phyloP scores from a whole-genome alignment of 805 yeast genomes.

The Yarrowia sp. region DNA sequence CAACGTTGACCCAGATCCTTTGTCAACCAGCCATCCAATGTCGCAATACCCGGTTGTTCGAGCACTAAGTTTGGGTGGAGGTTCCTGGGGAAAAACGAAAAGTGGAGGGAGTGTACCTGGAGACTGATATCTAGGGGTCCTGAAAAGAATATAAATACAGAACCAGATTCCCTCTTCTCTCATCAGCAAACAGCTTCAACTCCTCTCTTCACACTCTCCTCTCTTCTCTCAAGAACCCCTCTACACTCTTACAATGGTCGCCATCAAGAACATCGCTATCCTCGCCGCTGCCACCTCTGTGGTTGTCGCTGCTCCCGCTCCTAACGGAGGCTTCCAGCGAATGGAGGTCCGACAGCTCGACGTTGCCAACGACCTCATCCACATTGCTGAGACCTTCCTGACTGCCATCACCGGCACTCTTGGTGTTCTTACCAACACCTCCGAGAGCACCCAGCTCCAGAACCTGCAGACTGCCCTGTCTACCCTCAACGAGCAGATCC shows the following conservation, averaged over 20 bases:
- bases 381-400: conserved; percentile 12
- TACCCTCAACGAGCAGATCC: conserved; percentile 6
- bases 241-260: conserved; percentile 5
- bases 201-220: not conserved
- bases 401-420: conserved; percentile 8
- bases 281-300: conserved; percentile 17
- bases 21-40: not conserved
- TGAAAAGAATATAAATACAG: conserved; percentile 6
- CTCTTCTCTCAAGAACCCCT: not conserved
- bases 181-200: not conserved
- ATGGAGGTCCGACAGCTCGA: conserved; percentile 22
- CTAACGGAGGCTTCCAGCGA: conserved; percentile 15
- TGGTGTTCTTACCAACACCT: conserved; percentile 10
- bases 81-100: conserved; percentile 2
- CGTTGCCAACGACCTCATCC: conserved; percentile 6
- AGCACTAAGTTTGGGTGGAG: conserved; percentile 8
- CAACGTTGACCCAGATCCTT: not conserved
- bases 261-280: conserved; percentile 17
- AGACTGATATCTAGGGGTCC: not conserved
- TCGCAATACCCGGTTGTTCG: not conserved
- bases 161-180: not conserved
- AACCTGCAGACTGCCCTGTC: not conserved
- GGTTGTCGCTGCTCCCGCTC: not conserved
- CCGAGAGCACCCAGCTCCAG: conserved; percentile 14
- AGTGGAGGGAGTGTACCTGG: not conserved